These are phyloP conservation scores for Pilaira anomala DNA, from an alignment of 192 early-diverging fungal species.

Conservation along the genomic window DNA sequence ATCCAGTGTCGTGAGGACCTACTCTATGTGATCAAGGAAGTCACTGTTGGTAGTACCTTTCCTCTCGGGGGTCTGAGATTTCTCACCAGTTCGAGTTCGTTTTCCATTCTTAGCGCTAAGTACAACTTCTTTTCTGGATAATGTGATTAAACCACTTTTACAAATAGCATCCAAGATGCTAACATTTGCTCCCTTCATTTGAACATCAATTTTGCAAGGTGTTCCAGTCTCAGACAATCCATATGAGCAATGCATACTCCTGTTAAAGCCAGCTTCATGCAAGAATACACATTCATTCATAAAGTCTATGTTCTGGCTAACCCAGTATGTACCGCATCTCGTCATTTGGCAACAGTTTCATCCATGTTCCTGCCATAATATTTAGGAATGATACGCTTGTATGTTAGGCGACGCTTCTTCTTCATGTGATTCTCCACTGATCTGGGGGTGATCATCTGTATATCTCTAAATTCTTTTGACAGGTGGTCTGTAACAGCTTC, in stretches of 20 bases:
- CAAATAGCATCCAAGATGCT: constrained; percentile 17
- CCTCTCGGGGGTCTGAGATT: background rate
- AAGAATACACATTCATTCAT: constrained; percentile 14
- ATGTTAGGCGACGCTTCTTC: constrained; percentile 2
- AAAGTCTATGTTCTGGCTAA: constrained; percentile 2
- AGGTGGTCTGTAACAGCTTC: constrained; percentile 15
- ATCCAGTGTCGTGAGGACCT: background rate
- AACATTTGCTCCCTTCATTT: constrained; percentile 11
- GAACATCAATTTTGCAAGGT: background rate
- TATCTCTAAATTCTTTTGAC: background rate
- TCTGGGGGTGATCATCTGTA: constrained; percentile 1
- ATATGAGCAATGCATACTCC: constrained; percentile 2
- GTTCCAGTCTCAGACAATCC: background rate
- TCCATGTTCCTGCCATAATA: background rate
- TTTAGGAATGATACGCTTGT: constrained; percentile 1
- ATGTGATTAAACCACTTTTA: constrained; percentile 8
- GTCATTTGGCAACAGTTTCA: background rate
- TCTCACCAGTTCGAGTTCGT: background rate
- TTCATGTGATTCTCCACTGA: constrained; percentile 5
- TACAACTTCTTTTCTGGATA: background rate
- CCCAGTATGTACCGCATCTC: background rate
- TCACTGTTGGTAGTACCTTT: constrained; percentile 1
- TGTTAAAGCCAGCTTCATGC: constrained; percentile 15
- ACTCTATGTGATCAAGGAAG: constrained; percentile 3
- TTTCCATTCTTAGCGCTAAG: background rate